Percentiles rank a stretch among this genome's conserved stretches.
Conservation (phyloP, 768 basidiomycete genomes). For the Russula virescens region DNA sequence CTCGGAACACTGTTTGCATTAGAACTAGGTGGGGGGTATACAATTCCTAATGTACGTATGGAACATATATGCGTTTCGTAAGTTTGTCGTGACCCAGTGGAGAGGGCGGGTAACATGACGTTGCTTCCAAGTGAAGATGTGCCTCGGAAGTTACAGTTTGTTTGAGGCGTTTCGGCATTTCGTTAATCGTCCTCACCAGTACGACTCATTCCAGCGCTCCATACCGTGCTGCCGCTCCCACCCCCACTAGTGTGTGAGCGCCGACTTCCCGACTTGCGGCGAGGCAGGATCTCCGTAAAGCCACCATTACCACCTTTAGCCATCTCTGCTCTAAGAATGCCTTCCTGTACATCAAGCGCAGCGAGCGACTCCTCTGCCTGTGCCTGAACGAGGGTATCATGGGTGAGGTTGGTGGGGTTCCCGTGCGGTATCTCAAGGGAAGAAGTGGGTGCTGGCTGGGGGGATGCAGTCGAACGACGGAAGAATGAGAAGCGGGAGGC, state of each 20-base stretch:
- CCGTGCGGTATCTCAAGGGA: constrained; percentile 37
- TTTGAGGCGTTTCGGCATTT: neutral
- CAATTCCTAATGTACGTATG: constrained; percentile 16
- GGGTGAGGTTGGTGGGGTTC: constrained; percentile 45
- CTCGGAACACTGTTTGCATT: neutral
- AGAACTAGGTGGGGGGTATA: constrained; percentile 21
- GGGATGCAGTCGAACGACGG: constrained; percentile 44
- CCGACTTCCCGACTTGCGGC: constrained; percentile 48
- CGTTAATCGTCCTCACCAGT: constrained; percentile 39
- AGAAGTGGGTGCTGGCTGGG: constrained; percentile 45
- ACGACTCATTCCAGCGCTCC: constrained; percentile 79
- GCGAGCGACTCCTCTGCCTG: constrained; percentile 73
- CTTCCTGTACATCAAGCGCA: constrained; percentile 76
- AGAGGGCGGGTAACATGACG: constrained; percentile 21
- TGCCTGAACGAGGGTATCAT: constrained; percentile 71
- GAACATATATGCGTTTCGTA: constrained; percentile 14
- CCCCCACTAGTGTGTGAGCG: constrained; percentile 55
- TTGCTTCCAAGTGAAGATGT: neutral
- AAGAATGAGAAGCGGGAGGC: constrained; percentile 67
- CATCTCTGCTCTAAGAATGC: constrained; percentile 63
- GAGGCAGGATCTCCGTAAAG: constrained; percentile 68
- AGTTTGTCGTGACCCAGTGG: constrained; percentile 6
- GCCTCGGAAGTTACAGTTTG: constrained; percentile 1
- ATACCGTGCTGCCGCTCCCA: constrained; percentile 73
- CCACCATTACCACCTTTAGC: constrained; percentile 67